These are phyloP conservation scores for Warburgia ugandensis DNA, from an alignment of 164 flowering plant species.

Conservation along the genomic window DNA sequence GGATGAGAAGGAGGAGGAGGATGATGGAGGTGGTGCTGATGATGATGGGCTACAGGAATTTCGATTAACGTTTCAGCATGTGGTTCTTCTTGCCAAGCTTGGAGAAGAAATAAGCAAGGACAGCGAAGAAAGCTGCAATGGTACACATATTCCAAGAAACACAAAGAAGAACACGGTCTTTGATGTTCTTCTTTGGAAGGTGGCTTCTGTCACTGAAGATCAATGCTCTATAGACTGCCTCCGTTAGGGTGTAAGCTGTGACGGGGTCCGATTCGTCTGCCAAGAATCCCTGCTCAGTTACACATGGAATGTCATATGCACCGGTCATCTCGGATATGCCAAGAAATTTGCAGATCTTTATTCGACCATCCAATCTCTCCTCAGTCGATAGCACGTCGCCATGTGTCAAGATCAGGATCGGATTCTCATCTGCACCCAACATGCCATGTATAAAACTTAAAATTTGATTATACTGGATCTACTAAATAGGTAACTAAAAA, in stretches of 20 bases:
- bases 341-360: constrained; percentile 15
- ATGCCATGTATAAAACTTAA: not conserved
- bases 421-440: constrained; percentile 58
- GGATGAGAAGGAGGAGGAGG: too few relatives aligned
- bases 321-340: constrained; percentile 32
- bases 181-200: constrained; percentile 28
- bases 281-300: constrained; percentile 56
- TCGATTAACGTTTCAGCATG: constrained; percentile 12
- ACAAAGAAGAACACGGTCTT: constrained; percentile 23
- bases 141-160: constrained; percentile 28
- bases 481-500: too few relatives aligned
- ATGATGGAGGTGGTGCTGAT: too few relatives aligned
- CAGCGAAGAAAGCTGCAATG: constrained; percentile 29
- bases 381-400: constrained; percentile 55
- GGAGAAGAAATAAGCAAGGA: constrained; percentile 34
- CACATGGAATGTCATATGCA: constrained; percentile 58
- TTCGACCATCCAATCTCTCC: constrained; percentile 50
- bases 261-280: constrained; percentile 60
- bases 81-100: constrained; percentile 16
- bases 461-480: not conserved
- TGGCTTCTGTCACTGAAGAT: constrained; percentile 46
- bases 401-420: constrained; percentile 63
- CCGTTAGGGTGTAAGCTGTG: constrained; percentile 49
- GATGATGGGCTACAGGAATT: too few relatives aligned
- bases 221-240: constrained; percentile 59